Evolutionary conservation across 169 alveolate species (phyloP).

Genomic region (Plasmodium cynomolgi): DNA sequence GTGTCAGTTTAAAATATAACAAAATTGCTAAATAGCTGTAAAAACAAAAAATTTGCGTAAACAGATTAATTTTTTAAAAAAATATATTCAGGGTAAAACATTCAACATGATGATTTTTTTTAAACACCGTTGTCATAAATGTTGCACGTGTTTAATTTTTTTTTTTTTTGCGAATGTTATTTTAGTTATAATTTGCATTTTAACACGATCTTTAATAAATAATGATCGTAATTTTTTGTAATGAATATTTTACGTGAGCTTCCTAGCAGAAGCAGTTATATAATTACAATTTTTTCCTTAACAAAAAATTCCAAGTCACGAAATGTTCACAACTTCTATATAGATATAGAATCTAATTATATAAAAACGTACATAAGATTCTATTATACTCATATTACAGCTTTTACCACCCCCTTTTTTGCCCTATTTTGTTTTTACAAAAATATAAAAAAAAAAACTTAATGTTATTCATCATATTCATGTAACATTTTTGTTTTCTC

Average conservation of each 20-base stretch:
- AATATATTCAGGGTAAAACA: neutral
- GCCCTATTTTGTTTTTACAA: neutral
- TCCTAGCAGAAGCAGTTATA: neutral
- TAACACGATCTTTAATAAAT: neutral
- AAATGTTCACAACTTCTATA: neutral
- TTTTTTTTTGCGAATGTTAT: neutral
- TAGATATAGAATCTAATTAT: neutral
- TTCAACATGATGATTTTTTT: neutral
- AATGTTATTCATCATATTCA: neutral
- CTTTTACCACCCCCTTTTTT: neutral
- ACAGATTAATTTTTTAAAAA: neutral
- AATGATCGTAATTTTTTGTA: neutral
- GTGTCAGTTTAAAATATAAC: neutral
- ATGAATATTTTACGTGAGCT: neutral
- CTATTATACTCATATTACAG: neutral
- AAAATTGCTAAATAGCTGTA: neutral
- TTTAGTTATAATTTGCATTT: neutral
- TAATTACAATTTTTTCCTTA: neutral
- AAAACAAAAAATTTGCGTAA: neutral
- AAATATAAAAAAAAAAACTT: neutral
- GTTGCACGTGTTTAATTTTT: neutral
- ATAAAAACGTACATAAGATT: neutral
- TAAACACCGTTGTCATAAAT: neutral
- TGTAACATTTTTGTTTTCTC: neutral
- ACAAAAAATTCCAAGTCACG: neutral